Evolutionary conservation across 2,329 filamentous ascomycete genomes (phyloP), one percentile per base, ranked within the genome.

Genomic region (Thelonectria discophora): DNA sequence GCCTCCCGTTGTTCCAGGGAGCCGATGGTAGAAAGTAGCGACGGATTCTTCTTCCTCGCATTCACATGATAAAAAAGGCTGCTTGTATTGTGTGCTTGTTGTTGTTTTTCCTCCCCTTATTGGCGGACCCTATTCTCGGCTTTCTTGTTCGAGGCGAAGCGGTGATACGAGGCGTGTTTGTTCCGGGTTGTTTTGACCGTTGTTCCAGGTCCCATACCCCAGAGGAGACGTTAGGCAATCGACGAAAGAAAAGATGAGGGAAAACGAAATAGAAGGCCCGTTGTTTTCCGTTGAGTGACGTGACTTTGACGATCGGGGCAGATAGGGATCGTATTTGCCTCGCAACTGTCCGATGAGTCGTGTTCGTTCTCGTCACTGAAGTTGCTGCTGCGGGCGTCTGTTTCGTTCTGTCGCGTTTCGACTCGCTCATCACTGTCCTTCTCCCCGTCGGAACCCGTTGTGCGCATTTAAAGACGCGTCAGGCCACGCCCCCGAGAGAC

Each of bases 401-500:
- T 34, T 3, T 55, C 42, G 40, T 32, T 24, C 24, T 24, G n/a
- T n/a, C n/a, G n/a, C 24, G 4, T 32, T 51, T 24, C 24, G 24
- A 42, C 39, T 42, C 39, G n/a, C 37, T 20, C 37, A 17, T 54
- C 37, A 18, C 39, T 42, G 3, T 3, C 17, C 24, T 32, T 39
- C 40, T 39, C 50, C 10, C 47, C 20, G 32, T 51, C 34, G 47
- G 55, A 37, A 37, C 42, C 43, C 58, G 24, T 49, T 51, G 30
- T 24, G 24, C 24, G 27, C 37, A 18, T 60, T 49, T n/a, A 74
- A 40, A 72, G 66, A 27, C 74, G 72, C 24, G 63, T 71, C 20
- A 76, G 69, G 46, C 75, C 74, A 12, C 75, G 75, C n/a, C 75
- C 75, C 55, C 74, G 72, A 40, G 72, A 75, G 48, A 74, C 67